Conservation (phyloP, 495 filamentous ascomycete genomes). For the Aspergillus heteromorphus region DNA sequence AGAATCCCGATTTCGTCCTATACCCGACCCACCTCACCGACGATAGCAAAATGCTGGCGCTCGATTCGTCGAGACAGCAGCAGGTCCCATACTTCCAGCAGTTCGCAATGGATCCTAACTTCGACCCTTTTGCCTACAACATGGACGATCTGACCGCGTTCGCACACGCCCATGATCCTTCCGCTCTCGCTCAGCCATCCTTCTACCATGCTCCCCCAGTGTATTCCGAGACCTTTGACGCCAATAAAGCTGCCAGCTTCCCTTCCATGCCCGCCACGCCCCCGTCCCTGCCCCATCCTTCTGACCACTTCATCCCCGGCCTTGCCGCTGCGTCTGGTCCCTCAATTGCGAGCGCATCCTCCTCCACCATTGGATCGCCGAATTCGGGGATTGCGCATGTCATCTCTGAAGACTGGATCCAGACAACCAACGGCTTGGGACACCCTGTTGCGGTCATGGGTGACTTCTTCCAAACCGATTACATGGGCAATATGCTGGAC, state of each 20-base stretch:
- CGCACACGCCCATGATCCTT: constrained; percentile 21
- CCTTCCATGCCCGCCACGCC: constrained; percentile 35
- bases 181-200: constrained; percentile 21
- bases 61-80: constrained; percentile 35
- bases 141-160: constrained; percentile 24
- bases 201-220: constrained; percentile 24
- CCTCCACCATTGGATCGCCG: constrained; percentile 78
- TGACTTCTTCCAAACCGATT: constrained; percentile 51
- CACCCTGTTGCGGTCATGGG: constrained; percentile 64
- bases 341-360: constrained; percentile 64
- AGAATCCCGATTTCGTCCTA: constrained; percentile 24
- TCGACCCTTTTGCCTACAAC: constrained; percentile 32
- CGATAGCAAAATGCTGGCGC: constrained; percentile 31
- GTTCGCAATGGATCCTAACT: constrained; percentile 31
- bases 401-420: constrained; percentile 56
- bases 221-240: constrained; percentile 26
- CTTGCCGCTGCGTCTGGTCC: constrained; percentile 71
- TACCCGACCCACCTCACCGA: constrained; percentile 12
- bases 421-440: constrained; percentile 56
- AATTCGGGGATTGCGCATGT: constrained; percentile 59
- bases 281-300: constrained; percentile 24
- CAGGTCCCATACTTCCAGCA: constrained; percentile 30
- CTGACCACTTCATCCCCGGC: constrained; percentile 47
- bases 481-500: constrained; percentile 29
- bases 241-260: constrained; percentile 27